Conservation (phyloP, 768 basidiomycete genomes). For the Kwoniella europaea region DNA sequence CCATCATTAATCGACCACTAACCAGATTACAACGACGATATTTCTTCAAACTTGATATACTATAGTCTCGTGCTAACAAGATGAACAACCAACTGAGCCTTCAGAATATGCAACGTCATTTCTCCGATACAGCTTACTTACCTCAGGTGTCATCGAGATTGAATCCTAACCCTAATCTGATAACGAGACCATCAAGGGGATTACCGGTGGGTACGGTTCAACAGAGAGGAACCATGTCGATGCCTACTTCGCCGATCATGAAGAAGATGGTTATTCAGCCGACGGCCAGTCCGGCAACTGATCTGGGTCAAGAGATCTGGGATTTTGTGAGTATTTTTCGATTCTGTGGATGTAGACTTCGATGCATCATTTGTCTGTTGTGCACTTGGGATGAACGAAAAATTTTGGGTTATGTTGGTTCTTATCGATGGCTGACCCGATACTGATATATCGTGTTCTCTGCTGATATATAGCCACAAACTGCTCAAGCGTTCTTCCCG, state of each 20-base stretch:
- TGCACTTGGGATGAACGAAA: no score
- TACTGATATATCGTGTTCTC: not conserved
- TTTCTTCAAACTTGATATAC: no score
- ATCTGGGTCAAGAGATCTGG: not conserved
- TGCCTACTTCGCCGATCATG: conserved; percentile 39
- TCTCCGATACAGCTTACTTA: conserved; percentile 22
- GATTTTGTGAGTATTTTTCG: conserved; percentile 3
- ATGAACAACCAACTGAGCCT: not conserved
- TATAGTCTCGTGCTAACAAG: no score
- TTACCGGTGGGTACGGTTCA: conserved; percentile 12
- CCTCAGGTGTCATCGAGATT: conserved; percentile 23
- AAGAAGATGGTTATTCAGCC: not conserved
- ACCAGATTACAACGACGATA: no score
- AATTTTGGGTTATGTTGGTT: no score
- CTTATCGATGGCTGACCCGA: no score
- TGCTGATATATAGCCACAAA: conserved; percentile 16
- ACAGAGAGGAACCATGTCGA: conserved; percentile 39
- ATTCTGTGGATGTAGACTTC: no score
- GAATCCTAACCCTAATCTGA: conserved; percentile 10
- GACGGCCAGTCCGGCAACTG: not conserved
- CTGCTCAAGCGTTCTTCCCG: conserved; percentile 26
- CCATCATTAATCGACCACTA: no score
- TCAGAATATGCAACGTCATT: conserved; percentile 24
- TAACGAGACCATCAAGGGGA: conserved; percentile 7
- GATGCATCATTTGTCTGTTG: no score